Percentiles rank a stretch among this genome's conserved stretches.
phyloP scores from a whole-genome alignment of 1,139 yeast species.

The Insectozyma bohioensis region DNA sequence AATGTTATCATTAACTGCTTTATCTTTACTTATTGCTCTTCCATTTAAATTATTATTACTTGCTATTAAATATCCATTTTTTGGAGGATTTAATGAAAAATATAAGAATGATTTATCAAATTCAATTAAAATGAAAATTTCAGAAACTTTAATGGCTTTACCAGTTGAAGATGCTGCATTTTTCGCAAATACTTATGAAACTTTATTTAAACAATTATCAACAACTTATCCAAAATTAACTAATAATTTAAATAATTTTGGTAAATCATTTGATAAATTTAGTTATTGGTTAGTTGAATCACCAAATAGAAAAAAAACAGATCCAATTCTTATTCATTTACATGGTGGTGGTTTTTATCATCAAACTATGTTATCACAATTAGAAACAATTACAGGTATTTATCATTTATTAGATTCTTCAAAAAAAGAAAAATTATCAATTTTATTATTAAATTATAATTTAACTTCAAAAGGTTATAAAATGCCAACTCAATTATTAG shows the following conservation, averaged over 20 bases:
- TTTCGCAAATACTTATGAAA: constrained; percentile 4
- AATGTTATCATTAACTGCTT: constrained; percentile 12
- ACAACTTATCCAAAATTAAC: constrained; percentile 10
- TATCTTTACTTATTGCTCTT: constrained; percentile 9
- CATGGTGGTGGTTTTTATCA: constrained; percentile 49
- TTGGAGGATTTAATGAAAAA: constrained; percentile 13
- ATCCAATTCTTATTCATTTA: constrained; percentile 37
- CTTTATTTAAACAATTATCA: constrained; percentile 10
- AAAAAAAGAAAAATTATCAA: constrained; percentile 26
- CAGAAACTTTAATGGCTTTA: constrained; percentile 10
- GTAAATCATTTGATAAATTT: constrained; percentile 31
- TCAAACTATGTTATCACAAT: constrained; percentile 34
- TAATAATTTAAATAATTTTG: constrained; percentile 28
- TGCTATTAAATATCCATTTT: constrained; percentile 12
- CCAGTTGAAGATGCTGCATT: constrained; percentile 12
- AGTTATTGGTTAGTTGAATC: constrained; percentile 40
- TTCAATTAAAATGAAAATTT: constrained; percentile 12
- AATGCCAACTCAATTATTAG: constrained; percentile 37
- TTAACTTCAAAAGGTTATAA: constrained; percentile 32
- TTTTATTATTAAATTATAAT: constrained; percentile 40
- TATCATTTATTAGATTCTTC: constrained; percentile 29
- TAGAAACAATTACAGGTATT: constrained; percentile 30
- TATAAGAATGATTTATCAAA: constrained; percentile 9
- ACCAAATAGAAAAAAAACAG: constrained; percentile 22
- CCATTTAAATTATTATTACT: constrained; percentile 10